Evolutionary conservation across 1,139 yeast genomes (phyloP).

Genomic region (Yamadazyma triangularis): DNA sequence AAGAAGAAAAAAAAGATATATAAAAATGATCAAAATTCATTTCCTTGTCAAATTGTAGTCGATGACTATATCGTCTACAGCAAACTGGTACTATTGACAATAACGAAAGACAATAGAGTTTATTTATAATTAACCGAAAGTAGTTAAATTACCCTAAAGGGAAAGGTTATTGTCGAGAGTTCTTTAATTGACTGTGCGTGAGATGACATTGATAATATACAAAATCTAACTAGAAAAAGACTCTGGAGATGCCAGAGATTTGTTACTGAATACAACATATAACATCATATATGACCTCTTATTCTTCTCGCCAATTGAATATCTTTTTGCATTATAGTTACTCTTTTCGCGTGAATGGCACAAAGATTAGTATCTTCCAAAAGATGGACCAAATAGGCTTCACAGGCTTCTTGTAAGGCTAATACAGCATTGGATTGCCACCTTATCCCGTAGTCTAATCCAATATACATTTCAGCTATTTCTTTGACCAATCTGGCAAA

Average conservation of each 20-base stretch:
- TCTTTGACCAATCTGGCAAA: constrained; percentile 84
- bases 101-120: background rate
- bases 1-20: too few species aligned
- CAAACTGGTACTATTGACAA: too few species aligned
- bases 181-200: too few species aligned
- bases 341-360: constrained; percentile 91
- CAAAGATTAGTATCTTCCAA: constrained; percentile 88
- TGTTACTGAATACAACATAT: too few species aligned
- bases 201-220: too few species aligned
- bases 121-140: background rate
- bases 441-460: constrained; percentile 56
- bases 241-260: too few species aligned
- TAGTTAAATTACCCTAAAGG: constrained; percentile 1
- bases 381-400: constrained; percentile 79
- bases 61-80: too few species aligned
- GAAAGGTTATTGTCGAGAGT: constrained; percentile 2
- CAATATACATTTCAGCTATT: constrained; percentile 66
- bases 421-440: constrained; percentile 90
- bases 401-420: constrained; percentile 92
- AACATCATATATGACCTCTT: constrained; percentile 49
- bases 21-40: too few species aligned
- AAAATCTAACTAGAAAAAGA: too few species aligned
- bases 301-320: constrained; percentile 87
- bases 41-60: too few species aligned
- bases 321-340: constrained; percentile 91